Base-by-base conservation (phyloP, 2,329 filamentous ascomycete genomes). In the Fusarium cyanostomum region DNA sequence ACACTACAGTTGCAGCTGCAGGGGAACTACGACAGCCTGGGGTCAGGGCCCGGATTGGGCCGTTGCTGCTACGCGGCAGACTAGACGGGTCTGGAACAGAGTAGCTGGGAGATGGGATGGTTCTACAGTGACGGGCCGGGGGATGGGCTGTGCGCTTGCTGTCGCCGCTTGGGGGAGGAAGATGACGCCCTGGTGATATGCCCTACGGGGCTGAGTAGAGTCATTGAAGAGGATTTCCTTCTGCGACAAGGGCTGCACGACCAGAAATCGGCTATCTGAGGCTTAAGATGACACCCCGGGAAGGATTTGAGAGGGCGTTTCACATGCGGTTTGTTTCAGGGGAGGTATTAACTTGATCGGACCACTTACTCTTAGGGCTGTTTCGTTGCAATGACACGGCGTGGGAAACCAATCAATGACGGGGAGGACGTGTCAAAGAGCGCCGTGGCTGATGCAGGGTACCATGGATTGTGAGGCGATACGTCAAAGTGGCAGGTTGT, bases 221-320 rank as follows among this genome's bases (percentile, higher is more conserved):
- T 6, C 21, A 21, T 21, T 21, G 21, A 21, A 21, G 21, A 21
- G 4, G 21, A 21, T 21, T 21, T 21, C 4, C 21, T 21, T 21
- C 21, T 21, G 6, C 21, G 21, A 21, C 21, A 21, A 21, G 21
- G 21, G 21, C 6, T 21, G 6, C 21, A 21, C 6, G 21, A 6
- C 4, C 6, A 21, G 21, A 6, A 6, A 21, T 6, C 6, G 21
- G 54, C 39, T 45, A 33, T 42, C n/a, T 21, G 5, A 15, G 27
- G 21, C 41, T 51, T 51, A 35, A 26, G 33, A 52, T 61, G 27
- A 38, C 28, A 31, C 24, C 52, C 56, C 46, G 45, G 56, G 37
- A 18, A 44, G 42, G 37, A 24, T 26, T 15, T 42, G 15, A 28
- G n/a, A 35, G 24, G 45, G n/a, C 18, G 62, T 65, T 65, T 64